Evolutionary conservation across 2,329 filamentous ascomycete species (phyloP).

Genomic region (Sporothrix dimorphospora): DNA sequence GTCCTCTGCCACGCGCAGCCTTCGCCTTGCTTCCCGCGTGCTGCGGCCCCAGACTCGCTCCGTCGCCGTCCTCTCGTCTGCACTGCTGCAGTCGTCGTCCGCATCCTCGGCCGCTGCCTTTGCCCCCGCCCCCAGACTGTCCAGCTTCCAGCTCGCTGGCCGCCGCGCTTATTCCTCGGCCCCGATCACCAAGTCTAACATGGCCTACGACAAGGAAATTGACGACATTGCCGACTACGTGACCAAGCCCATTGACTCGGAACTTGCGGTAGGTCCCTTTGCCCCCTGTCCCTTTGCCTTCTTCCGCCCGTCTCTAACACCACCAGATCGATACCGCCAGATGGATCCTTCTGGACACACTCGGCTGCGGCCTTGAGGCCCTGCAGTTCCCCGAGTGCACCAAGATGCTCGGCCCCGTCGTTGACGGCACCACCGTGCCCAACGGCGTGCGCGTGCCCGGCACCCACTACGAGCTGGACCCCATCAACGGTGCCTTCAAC

Average conservation of each 20-base stretch:
- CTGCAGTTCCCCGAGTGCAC: conserved; percentile 94
- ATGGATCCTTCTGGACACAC: conserved; percentile 94
- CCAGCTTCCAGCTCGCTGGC: conserved; percentile 54
- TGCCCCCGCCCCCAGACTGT: conserved; percentile 41
- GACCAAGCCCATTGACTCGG: conserved; percentile 86
- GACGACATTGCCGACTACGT: conserved; percentile 94
- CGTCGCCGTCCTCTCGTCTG: conserved; percentile 29
- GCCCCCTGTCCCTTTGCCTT: background rate
- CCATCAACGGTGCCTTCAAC: conserved; percentile 96
- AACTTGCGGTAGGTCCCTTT: conserved; percentile 75
- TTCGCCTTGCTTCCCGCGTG: conserved; percentile 59
- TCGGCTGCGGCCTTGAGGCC: conserved; percentile 94
- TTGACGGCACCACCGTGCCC: conserved; percentile 87
- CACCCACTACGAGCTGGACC: conserved; percentile 91
- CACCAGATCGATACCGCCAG: conserved; percentile 81
- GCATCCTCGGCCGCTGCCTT: conserved; percentile 38
- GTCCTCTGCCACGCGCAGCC: conserved; percentile 59
- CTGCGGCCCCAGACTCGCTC: conserved; percentile 51
- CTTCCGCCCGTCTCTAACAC: background rate
- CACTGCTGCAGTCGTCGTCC: conserved; percentile 43
- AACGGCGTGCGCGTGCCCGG: conserved; percentile 90
- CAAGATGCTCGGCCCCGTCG: conserved; percentile 89
- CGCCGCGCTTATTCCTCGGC: conserved; percentile 52
- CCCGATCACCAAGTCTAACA: conserved; percentile 53
- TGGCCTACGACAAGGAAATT: conserved; percentile 87